Evolutionary conservation across 2,329 filamentous ascomycete species (phyloP), one percentile per base, ranked within the genome.

Genomic region (Sarocladium brachiariae): DNA sequence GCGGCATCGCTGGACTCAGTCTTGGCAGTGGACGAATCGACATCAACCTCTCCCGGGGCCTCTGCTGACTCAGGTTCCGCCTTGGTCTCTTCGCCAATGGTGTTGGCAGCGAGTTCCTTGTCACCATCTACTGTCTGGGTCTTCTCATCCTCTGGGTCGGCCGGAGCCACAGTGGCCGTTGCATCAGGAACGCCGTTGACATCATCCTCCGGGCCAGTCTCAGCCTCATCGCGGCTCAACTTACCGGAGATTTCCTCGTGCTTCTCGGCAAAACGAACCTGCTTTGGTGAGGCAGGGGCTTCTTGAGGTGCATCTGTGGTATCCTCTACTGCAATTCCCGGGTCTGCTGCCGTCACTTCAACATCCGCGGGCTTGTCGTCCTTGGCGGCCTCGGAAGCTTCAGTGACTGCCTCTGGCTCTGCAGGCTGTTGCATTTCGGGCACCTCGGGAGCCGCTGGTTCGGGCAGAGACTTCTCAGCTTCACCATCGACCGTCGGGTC

Each of bases 111-210:
- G 9, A 23, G 8, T n/a, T 43, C 27, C 37, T 39, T 18, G 37
- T 10, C 16, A 7, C 8, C 37, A 30, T 7, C 27, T 30, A 7
- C n/a, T 6, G 9, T 21, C n/a, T 39, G 16, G 18, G 19, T 18
- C 18, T 39, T 13, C 9, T 43, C 23, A 34, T 50, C 21, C 34
- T 49, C 51, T 1, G 13, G 34, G 9, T 24, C 9, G 19, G 14
- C 5, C 4, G 39, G 14, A 14, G 55, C 27, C 33, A 58, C 58
- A 37, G 55, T 51, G 27, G 50, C 43, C 18, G 53, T 51, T 33
- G 57, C 54, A 24, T 33, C 49, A 8, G 51, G 33, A 14, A 55
- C 59, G 49, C 61, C 56, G 46, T 58, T 48, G 18, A 57, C 51
- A 11, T 37, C 30, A 7, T 41, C 43, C 33, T 52, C 24, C 6